These are phyloP conservation scores for Cyberlindnera mississippiensis DNA, from an alignment of 805 yeast genomes.

Conservation along the genomic window DNA sequence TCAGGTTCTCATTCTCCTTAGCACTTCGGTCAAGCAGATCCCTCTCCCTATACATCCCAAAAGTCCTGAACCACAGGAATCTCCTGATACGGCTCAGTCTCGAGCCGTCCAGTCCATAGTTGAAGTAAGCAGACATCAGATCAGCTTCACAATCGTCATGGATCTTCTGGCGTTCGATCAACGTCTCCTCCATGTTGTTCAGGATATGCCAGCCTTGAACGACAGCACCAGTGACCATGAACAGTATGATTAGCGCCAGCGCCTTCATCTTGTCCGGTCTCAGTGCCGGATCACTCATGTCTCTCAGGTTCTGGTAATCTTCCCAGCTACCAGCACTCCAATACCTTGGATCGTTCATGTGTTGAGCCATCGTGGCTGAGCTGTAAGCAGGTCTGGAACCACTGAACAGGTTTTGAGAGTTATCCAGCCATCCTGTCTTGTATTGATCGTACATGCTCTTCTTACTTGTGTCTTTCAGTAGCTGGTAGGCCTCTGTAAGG, in stretches of 20 bases:
- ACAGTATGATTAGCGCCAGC: constrained; percentile 37
- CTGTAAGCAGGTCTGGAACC: constrained; percentile 20
- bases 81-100: constrained; percentile 50
- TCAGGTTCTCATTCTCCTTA: constrained; percentile 68
- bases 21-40: constrained; percentile 34
- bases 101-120: constrained; percentile 49
- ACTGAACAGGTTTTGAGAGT: constrained; percentile 2
- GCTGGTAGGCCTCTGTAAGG: constrained; percentile 55
- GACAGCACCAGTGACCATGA: constrained; percentile 36
- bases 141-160: constrained; percentile 41
- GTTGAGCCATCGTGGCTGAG: constrained; percentile 25
- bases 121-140: constrained; percentile 39
- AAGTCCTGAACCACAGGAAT: constrained; percentile 52
- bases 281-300: constrained; percentile 22
- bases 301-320: constrained; percentile 43
- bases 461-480: constrained; percentile 43
- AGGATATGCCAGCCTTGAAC: constrained; percentile 39
- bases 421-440: constrained; percentile 41
- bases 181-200: constrained; percentile 34
- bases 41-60: constrained; percentile 29
- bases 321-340: constrained; percentile 68
- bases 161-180: constrained; percentile 29
- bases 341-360: constrained; percentile 32
- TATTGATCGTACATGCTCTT: constrained; percentile 44
- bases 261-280: constrained; percentile 41